A percentile compares a stretch with the other conserved stretches of the same genome.
Evolutionary conservation across 768 basidiomycete species (phyloP).

Genomic region (Hygrocybe punicea): DNA sequence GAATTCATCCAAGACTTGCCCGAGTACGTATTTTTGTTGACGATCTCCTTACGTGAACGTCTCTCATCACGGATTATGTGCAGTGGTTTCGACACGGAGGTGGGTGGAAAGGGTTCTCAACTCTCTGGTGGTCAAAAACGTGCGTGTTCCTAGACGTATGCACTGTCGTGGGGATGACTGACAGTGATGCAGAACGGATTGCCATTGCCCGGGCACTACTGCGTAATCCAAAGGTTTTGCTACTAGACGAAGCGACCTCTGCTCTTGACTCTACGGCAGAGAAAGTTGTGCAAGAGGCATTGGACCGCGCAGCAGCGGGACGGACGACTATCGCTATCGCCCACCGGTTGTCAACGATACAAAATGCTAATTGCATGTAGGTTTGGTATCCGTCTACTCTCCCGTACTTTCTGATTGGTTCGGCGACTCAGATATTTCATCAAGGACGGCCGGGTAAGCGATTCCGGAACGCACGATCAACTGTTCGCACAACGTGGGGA

Average conservation of each 20-base stretch:
- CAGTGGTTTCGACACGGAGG: slow-evolving; percentile 87
- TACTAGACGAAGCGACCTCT: slow-evolving; percentile 87
- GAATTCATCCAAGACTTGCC: slow-evolving; percentile 86
- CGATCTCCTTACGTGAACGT: not conserved
- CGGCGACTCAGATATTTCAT: slow-evolving; percentile 68
- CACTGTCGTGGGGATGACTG: not conserved
- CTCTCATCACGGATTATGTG: not conserved
- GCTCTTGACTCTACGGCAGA: slow-evolving; percentile 89
- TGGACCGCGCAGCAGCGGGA: slow-evolving; percentile 88
- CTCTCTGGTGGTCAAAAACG: slow-evolving; percentile 87
- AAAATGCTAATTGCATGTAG: slow-evolving; percentile 86
- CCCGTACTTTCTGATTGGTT: slow-evolving; percentile 6
- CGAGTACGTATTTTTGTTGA: slow-evolving; percentile 45
- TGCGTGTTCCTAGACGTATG: slow-evolving; percentile 23
- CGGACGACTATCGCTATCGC: slow-evolving; percentile 97
- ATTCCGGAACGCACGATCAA: slow-evolving; percentile 86
- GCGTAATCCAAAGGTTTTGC: slow-evolving; percentile 82
- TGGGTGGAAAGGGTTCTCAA: slow-evolving; percentile 87
- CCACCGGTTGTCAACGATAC: slow-evolving; percentile 88
- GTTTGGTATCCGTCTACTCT: slow-evolving; percentile 24
- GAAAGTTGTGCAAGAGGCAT: slow-evolving; percentile 90
- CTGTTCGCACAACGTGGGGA: slow-evolving; percentile 61
- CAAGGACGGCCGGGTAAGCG: slow-evolving; percentile 80
- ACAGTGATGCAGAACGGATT: slow-evolving; percentile 45
- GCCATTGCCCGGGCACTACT: slow-evolving; percentile 92